A percentile compares a stretch with the other conserved stretches of the same genome.
Evolutionary conservation across 441 rosid genomes (phyloP).

Genomic region (Cnidoscolus chayamansa): DNA sequence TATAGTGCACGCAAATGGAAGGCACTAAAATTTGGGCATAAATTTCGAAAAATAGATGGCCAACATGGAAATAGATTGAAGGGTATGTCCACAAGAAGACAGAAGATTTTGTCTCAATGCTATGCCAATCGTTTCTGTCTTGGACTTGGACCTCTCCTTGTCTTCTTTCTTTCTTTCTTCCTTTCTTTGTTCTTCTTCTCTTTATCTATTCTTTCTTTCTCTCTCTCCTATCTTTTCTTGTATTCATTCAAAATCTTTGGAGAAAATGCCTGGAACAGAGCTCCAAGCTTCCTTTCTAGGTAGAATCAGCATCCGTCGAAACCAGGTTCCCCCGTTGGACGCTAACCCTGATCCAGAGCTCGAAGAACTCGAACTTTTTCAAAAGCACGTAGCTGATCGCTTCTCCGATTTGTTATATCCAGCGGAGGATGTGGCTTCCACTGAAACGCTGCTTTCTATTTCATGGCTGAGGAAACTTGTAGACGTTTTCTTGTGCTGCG

Average conservation of each 20-base stretch:
- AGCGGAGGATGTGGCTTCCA: conserved; percentile 21
- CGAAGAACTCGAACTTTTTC: conserved; percentile 83
- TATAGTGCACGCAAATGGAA: no score
- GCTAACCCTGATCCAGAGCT: conserved; percentile 75
- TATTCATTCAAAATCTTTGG: neutral
- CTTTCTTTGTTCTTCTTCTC: neutral
- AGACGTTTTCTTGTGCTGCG: neutral
- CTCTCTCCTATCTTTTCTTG: neutral
- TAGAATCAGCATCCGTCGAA: conserved; percentile 78
- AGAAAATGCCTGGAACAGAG: conserved; percentile 57
- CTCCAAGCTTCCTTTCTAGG: conserved; percentile 74
- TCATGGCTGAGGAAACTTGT: conserved; percentile 61
- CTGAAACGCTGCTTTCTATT: conserved; percentile 50
- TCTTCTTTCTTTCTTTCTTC: neutral
- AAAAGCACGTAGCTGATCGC: conserved; percentile 70
- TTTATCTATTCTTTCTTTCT: neutral
- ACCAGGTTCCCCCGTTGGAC: conserved; percentile 79
- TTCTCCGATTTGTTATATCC: conserved; percentile 55
- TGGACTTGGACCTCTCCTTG: conserved; percentile 7
- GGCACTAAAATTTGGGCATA: no score
- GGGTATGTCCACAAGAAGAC: no score
- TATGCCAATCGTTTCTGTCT: neutral
- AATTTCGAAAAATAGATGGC: no score
- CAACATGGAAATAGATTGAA: no score
- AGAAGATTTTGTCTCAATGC: no score